A percentile compares a stretch with the other conserved stretches of the same genome.
Evolutionary conservation across 345 rosid species (phyloP).

Genomic region (Fremontodendron californicum): DNA sequence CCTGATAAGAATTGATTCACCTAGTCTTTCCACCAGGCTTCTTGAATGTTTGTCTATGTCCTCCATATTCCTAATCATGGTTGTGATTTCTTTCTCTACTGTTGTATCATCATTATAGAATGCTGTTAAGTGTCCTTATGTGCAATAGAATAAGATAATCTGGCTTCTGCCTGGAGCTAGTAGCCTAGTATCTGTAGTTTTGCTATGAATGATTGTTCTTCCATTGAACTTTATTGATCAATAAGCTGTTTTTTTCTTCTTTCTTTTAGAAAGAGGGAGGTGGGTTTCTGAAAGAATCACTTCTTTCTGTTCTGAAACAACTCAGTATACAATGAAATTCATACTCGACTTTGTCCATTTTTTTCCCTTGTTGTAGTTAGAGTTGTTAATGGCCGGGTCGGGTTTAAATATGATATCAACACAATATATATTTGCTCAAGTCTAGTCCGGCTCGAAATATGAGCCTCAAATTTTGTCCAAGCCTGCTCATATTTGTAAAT

Average conservation of each 20-base stretch:
- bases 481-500: too few species aligned
- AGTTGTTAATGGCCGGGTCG: too few species aligned
- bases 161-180: not conserved
- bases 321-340: too few species aligned
- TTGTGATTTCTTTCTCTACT: not conserved
- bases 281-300: not conserved
- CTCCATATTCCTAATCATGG: not conserved
- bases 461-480: too few species aligned
- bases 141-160: not conserved
- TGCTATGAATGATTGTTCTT: not conserved
- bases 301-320: not conserved
- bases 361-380: too few species aligned
- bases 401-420: too few species aligned
- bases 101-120: not conserved
- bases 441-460: too few species aligned
- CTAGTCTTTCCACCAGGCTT: constrained; percentile 57
- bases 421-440: too few species aligned
- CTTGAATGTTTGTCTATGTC: constrained; percentile 24
- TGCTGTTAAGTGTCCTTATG: not conserved
- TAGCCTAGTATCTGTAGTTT: not conserved
- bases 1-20: constrained; percentile 71
- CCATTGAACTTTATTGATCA: not conserved
- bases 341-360: too few species aligned
- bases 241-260: too few species aligned
- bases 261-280: not conserved